Evolutionary conservation across 2,329 filamentous ascomycete genomes (phyloP).

Genomic region (Fusarium longipes): DNA sequence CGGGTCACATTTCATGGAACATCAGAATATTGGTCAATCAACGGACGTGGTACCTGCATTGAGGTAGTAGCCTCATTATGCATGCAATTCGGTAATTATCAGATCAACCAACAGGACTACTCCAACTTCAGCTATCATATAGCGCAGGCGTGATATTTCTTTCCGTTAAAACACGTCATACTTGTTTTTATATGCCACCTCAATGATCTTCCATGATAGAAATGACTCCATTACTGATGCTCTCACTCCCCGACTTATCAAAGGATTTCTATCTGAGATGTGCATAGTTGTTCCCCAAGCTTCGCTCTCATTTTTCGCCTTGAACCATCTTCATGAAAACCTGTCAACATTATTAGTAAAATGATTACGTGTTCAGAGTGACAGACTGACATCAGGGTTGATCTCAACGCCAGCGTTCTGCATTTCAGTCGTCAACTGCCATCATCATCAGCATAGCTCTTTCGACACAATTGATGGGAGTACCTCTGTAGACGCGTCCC

Average conservation of each 20-base stretch:
- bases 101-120: not conserved
- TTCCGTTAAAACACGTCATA: not conserved
- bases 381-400: conserved; percentile 26
- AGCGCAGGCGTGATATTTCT: not conserved
- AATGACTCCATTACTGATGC: not conserved
- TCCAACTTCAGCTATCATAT: not conserved
- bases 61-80: not conserved
- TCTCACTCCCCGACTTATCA: no score
- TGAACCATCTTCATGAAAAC: conserved; percentile 36
- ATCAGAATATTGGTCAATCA: not conserved
- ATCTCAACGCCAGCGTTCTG: conserved; percentile 40
- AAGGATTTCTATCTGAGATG: rapidly evolving
- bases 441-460: not conserved
- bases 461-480: rapidly evolving
- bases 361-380: no score
- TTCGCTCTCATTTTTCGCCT: not conserved
- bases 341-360: conserved; percentile 11
- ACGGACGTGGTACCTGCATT: not conserved
- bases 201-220: not conserved
- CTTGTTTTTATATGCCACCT: not conserved
- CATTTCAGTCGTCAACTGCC: conserved; percentile 36
- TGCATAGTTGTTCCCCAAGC: no score
- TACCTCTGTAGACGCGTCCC: conserved; percentile 37
- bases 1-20: not conserved
- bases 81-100: not conserved